These are phyloP conservation scores for Fusarium chaquense DNA, from an alignment of 2,329 filamentous ascomycete genomes.

Conservation along the genomic window DNA sequence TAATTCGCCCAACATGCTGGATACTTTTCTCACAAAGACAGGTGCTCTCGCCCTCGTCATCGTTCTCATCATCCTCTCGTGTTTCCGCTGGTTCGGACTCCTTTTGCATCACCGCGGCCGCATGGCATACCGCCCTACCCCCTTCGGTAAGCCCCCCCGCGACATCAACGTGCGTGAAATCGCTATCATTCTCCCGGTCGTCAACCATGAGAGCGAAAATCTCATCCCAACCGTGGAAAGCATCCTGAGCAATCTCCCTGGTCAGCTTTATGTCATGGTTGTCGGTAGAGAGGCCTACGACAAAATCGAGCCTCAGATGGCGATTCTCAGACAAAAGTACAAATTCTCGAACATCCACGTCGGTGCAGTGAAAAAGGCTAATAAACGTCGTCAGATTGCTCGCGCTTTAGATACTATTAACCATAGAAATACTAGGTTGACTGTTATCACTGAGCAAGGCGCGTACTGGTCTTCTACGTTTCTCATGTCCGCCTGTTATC, in stretches of 20 bases:
- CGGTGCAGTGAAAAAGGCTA: slow-evolving; percentile 28
- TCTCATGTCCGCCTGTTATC: slow-evolving; percentile 8
- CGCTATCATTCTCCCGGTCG: slow-evolving; percentile 28
- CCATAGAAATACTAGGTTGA: not conserved
- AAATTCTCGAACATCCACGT: slow-evolving; percentile 23
- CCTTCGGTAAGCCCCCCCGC: not conserved
- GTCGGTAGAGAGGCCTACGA: not conserved
- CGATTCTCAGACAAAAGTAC: not conserved
- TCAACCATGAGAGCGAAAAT: not conserved
- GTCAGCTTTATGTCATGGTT: slow-evolving; percentile 13
- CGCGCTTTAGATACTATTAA: slow-evolving; percentile 19
- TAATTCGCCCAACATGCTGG: not conserved
- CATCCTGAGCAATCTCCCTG: slow-evolving; percentile 22
- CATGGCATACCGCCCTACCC: not conserved
- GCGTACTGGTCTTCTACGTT: slow-evolving; percentile 28
- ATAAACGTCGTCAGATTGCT: slow-evolving; percentile 34
- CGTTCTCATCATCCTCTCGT: not conserved
- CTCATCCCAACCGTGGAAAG: not conserved
- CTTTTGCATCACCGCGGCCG: not conserved
- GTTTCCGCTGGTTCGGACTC: not conserved
- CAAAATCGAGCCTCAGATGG: slow-evolving; percentile 3
- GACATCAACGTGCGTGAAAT: not conserved
- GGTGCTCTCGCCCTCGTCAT: not conserved
- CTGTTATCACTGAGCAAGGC: slow-evolving; percentile 29
- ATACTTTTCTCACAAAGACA: not conserved